Percentiles rank a stretch among this genome's conserved stretches.
Evolutionary conservation across 805 yeast species (phyloP).

Genomic region (Yamadazyma sp.): DNA sequence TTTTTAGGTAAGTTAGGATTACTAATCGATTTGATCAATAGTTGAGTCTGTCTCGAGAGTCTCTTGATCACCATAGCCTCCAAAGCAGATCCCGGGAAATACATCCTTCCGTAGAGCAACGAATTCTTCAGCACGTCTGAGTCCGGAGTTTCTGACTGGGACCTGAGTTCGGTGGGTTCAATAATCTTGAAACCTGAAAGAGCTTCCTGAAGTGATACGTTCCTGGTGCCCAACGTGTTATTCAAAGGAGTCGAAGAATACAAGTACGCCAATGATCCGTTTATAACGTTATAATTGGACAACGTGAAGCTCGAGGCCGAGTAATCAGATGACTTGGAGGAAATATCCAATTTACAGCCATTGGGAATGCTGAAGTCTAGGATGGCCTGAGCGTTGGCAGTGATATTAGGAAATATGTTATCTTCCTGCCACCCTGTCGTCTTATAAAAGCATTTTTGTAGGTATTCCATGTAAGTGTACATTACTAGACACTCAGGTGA

Average conservation of each 20-base stretch:
- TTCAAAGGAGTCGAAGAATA: conserved; percentile 63
- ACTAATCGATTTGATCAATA: conserved; percentile 73
- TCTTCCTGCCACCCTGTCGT: conserved; percentile 79
- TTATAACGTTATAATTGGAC: conserved; percentile 59
- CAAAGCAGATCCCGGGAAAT: conserved; percentile 79
- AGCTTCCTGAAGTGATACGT: conserved; percentile 62
- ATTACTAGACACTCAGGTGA: conserved; percentile 44
- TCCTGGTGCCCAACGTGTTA: conserved; percentile 50
- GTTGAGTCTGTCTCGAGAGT: conserved; percentile 57
- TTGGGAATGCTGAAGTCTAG: conserved; percentile 73
- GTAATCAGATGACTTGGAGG: conserved; percentile 66
- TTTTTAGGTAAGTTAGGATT: conserved; percentile 55
- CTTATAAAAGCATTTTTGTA: conserved; percentile 67
- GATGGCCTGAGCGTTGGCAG: conserved; percentile 66
- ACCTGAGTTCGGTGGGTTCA: conserved; percentile 2
- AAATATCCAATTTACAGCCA: conserved; percentile 62
- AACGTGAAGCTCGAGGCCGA: conserved; percentile 75
- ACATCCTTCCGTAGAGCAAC: conserved; percentile 80
- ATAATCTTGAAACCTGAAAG: conserved; percentile 62
- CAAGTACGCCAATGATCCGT: conserved; percentile 82
- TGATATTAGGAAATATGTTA: conserved; percentile 71
- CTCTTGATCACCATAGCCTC: conserved; percentile 84
- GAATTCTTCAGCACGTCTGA: conserved; percentile 20
- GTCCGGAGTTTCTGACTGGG: conserved; percentile 2
- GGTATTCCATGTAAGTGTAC: conserved; percentile 86